Evolutionary conservation across 805 yeast genomes (phyloP).

Genomic region (Maudiozyma serrabonitensis): DNA sequence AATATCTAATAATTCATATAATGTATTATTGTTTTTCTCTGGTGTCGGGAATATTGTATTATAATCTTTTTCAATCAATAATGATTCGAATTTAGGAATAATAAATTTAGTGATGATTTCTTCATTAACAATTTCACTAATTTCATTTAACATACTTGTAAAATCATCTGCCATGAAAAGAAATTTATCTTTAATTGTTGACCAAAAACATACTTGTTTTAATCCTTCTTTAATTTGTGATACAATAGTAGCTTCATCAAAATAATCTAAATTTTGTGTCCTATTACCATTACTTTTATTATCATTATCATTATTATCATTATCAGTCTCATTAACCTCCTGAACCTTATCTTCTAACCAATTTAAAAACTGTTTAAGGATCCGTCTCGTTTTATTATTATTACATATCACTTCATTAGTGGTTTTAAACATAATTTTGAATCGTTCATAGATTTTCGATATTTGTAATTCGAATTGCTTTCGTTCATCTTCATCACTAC

Average conservation of each 20-base stretch:
- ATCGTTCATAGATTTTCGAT: too few relatives aligned
- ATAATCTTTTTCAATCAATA: background rate
- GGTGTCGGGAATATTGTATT: background rate
- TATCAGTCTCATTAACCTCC: background rate
- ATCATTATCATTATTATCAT: background rate
- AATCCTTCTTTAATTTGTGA: background rate
- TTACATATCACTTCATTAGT: too few relatives aligned
- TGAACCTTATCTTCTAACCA: background rate
- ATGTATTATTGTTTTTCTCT: background rate
- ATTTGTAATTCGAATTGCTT: background rate
- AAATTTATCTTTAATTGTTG: background rate
- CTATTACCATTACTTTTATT: background rate
- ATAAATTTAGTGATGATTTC: background rate
- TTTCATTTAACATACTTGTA: background rate
- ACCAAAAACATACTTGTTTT: background rate
- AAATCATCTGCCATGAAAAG: background rate
- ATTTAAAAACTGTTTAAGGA: background rate
- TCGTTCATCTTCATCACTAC: background rate
- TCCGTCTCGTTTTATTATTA: background rate
- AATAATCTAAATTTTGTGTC: too few relatives aligned
- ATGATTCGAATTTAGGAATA: background rate
- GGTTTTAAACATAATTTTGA: too few relatives aligned
- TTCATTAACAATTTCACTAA: background rate
- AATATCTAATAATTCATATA: background rate
- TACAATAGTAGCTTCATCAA: background rate